Percentiles rank a stretch among this genome's conserved stretches.
Conservation (phyloP, 2,329 filamentous ascomycete species). For the Scleromitrula shiraiana region DNA sequence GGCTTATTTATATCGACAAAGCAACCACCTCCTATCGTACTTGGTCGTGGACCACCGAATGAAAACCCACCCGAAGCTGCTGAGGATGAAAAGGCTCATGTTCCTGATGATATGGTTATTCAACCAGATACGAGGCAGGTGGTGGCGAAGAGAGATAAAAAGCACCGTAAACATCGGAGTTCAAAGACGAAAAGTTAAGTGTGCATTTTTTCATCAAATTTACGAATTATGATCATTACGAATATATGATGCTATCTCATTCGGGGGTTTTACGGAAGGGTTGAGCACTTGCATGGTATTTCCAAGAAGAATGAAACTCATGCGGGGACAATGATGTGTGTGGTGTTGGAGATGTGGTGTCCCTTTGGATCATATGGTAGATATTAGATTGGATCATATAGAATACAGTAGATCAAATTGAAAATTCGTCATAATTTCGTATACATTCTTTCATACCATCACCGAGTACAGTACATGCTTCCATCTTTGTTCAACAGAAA, state of each 20-base stretch:
- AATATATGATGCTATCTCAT: too few species aligned
- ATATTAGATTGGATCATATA: neutral
- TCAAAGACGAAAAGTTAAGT: neutral
- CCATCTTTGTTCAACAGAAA: too few species aligned
- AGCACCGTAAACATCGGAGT: neutral
- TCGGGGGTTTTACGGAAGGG: too few species aligned
- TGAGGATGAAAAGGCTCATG: neutral
- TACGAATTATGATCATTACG: neutral
- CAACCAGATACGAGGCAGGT: neutral
- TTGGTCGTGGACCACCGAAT: neutral
- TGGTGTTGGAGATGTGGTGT: neutral
- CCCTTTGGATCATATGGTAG: neutral
- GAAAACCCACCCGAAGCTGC: neutral
- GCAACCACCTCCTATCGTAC: conserved; percentile 5
- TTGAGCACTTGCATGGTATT: too few species aligned
- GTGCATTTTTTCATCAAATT: neutral
- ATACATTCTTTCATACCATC: too few species aligned
- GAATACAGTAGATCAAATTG: neutral
- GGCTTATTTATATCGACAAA: conserved; percentile 5
- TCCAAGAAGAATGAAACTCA: too few species aligned
- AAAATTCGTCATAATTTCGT: too few species aligned
- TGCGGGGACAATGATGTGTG: neutral
- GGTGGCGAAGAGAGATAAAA: neutral
- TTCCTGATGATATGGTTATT: neutral
- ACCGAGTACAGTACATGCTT: too few species aligned